Evolutionary conservation across 2,329 filamentous ascomycete species (phyloP).

Genomic region (Colletotrichum costaricense): DNA sequence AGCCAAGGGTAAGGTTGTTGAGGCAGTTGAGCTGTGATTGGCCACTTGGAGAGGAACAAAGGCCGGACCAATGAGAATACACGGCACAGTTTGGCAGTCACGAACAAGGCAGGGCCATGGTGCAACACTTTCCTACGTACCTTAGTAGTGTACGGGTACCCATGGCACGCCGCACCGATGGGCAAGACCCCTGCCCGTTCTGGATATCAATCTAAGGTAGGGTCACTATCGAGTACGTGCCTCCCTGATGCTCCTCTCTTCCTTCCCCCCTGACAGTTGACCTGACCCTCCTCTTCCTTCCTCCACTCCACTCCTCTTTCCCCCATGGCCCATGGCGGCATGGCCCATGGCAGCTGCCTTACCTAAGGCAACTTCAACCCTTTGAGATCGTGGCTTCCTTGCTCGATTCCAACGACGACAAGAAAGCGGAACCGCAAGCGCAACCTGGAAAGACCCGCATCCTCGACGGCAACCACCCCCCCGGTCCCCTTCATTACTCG

Average conservation of each 20-base stretch:
- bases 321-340: too few relatives aligned
- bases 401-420: neutral
- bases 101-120: neutral
- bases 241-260: neutral
- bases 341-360: neutral
- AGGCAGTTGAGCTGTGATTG: neutral
- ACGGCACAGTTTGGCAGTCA: neutral
- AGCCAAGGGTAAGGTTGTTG: neutral
- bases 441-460: neutral
- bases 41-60: neutral
- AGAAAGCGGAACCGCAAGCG: neutral
- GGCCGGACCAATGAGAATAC: neutral
- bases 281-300: too few relatives aligned
- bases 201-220: neutral
- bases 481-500: neutral
- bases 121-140: too few relatives aligned
- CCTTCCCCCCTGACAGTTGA: too few relatives aligned
- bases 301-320: too few relatives aligned
- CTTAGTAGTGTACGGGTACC: neutral
- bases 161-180: neutral
- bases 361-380: neutral
- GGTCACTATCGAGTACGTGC: neutral
- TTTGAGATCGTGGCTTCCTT: neutral
- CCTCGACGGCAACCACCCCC: neutral
- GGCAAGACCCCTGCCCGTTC: neutral